phyloP scores from a whole-genome alignment of 2,329 filamentous ascomycete species.

The Ophiostoma sp. region DNA sequence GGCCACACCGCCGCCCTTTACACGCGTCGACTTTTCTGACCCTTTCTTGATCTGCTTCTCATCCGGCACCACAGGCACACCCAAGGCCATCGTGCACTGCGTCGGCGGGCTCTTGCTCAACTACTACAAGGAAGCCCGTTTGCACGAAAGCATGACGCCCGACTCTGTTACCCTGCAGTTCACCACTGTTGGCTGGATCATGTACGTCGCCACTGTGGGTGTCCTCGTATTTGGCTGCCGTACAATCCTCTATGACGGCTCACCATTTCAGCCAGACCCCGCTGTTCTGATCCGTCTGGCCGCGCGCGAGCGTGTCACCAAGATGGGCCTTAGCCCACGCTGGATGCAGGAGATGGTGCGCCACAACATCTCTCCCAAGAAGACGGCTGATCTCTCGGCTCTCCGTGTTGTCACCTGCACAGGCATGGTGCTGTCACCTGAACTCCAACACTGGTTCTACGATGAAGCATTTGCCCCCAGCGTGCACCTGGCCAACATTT shows the following conservation, averaged over 20 bases:
- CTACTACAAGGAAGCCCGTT: constrained; percentile 52
- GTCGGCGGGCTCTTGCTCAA: constrained; percentile 58
- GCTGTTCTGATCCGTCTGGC: constrained; percentile 58
- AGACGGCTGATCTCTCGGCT: constrained; percentile 56
- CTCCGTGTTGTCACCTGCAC: constrained; percentile 63
- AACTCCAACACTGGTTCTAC: constrained; percentile 74
- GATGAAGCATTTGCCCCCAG: constrained; percentile 62
- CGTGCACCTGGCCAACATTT: constrained; percentile 67
- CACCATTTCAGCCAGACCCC: constrained; percentile 67
- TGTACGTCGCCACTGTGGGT: constrained; percentile 64
- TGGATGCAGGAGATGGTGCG: constrained; percentile 71
- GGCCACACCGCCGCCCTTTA: constrained; percentile 44
- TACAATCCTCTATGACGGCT: constrained; percentile 74
- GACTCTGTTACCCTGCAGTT: constrained; percentile 49
- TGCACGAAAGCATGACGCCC: constrained; percentile 43
- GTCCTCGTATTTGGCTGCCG: constrained; percentile 56
- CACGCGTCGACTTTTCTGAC: constrained; percentile 62
- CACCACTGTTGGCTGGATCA: constrained; percentile 78
- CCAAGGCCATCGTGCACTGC: constrained; percentile 81
- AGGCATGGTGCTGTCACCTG: constrained; percentile 74
- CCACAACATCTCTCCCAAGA: constrained; percentile 54
- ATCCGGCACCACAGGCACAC: constrained; percentile 74
- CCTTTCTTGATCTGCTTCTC: constrained; percentile 75
- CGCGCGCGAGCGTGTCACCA: constrained; percentile 60
- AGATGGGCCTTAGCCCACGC: constrained; percentile 68